Evolutionary conservation across 257 asterid genomes (phyloP).

Genomic region (Solanum tarijense): DNA sequence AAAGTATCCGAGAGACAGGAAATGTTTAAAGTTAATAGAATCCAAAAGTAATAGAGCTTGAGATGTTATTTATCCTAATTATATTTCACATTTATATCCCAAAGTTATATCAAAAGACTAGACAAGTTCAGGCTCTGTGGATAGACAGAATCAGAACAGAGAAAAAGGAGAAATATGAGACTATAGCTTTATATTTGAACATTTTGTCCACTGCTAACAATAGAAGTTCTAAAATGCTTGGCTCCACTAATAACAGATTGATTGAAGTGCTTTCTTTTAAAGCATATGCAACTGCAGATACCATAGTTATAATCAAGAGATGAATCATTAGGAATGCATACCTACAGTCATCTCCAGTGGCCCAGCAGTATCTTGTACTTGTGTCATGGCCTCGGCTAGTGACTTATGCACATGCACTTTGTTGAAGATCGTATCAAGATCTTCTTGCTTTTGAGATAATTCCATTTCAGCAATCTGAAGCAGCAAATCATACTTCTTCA

Average conservation of each 20-base stretch:
- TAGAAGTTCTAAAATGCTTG: background rate
- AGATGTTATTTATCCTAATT: background rate
- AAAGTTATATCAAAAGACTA: background rate
- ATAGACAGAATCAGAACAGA: background rate
- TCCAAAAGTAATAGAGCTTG: background rate
- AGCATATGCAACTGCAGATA: background rate
- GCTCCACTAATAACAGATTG: background rate
- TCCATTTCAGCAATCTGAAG: slow-evolving; percentile 12
- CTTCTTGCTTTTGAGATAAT: background rate
- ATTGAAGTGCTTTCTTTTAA: background rate
- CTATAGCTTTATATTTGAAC: background rate
- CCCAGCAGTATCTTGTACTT: background rate
- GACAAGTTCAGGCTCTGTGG: background rate
- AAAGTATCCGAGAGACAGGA: slow-evolving; percentile 5
- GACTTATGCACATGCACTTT: slow-evolving; percentile 8
- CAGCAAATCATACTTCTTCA: slow-evolving; percentile 20
- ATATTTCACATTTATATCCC: background rate
- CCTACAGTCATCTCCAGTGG: slow-evolving; percentile 16
- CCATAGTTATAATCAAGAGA: background rate
- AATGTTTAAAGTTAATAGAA: background rate
- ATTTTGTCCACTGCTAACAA: background rate
- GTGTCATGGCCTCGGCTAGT: slow-evolving; percentile 32
- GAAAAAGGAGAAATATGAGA: background rate
- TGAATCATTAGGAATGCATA: background rate
- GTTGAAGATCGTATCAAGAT: slow-evolving; percentile 6